Base-by-base conservation (phyloP, 768 basidiomycete genomes). In the Mrakia frigida region DNA sequence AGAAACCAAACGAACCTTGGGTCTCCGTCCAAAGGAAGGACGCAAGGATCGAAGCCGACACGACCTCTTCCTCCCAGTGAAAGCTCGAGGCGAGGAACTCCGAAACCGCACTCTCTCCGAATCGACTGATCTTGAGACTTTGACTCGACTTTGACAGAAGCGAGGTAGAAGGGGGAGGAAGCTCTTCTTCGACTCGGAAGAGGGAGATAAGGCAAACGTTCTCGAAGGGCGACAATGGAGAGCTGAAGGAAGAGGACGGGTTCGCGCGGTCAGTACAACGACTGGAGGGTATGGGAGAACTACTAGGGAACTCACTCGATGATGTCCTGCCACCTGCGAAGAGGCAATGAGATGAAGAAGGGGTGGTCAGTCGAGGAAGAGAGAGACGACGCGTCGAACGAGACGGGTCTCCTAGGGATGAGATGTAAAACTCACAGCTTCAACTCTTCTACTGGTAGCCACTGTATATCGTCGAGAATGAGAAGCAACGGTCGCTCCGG, bases 391-490 rank as follows among this genome's bases (percentile, higher is more conserved):
- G n/a, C n/a, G n/a, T n/a, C n/a, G n/a, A n/a, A n/a, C n/a, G n/a
- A n/a, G n/a, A n/a, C n/a, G n/a, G n/a, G n/a, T n/a, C n/a, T n/a
- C n/a, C n/a, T n/a, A n/a, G n/a, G n/a, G n/a, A n/a, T n/a, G n/a
- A n/a, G n/a, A n/a, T n/a, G n/a, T n/a, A n/a, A n/a, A 60, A 43
- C 25, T 43, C 28, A 70, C 10, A 46, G 43, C 43, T 46, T 7
- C 43, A 9, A 4, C 63, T 65, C 16, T 21, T 60, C 28, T 9
- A 60, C 9, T 6, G 21, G 21, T 60, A 60, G 56, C 56, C 28
- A 60, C 56, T 60, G 75, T 13, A 76, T 76, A 43, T 72, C 75
- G 61, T 76, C 75, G 13, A 76, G n/a, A 3, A 71, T 10, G 28
- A 76, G 43, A 1, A 76, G 59, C n/a, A 76, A 46, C 33, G 75